Evolutionary conservation across 2,329 filamentous ascomycete species (phyloP), one percentile per base, ranked within the genome.

Genomic region (Penicillium sp.): DNA sequence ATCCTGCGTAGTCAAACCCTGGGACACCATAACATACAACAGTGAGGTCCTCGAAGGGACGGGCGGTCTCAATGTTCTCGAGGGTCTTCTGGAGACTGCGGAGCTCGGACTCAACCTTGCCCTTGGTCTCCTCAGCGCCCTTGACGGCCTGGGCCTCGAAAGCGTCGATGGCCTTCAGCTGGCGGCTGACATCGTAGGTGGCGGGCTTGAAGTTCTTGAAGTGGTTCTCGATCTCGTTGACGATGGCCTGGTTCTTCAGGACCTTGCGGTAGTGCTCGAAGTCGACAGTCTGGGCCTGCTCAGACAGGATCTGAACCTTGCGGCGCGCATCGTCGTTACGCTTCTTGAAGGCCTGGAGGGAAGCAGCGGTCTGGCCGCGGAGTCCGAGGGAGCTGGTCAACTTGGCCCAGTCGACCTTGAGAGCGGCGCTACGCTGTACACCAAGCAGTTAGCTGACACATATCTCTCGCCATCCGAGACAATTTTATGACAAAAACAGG

Each of bases 361-460:
- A 86, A 66, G 85, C 77, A 63, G 88, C 90, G 63, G 93, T 98
- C 78, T 89, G 87, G 72, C 93, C 93, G 74, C 88, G 88, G 73
- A 98, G 88, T 73, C 91, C 91, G 67, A 98, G 89, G 69, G 91
- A 94, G 76, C 81, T 83, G 75, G 85, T 85, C 69, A 98, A 83
- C 78, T 94, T 93, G 77, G 83, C 83, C 93, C 93, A 98, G 84
- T 98, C 93, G 81, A 98, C 83, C 83, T 97, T 98, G 76, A 94
- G 83, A 75, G 91, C 90, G 80, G 91, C 90, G 82, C 88, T 95
- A 82, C 89, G 87, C 91, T 97, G 65, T 66, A 26, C 38, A 35
- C 15, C 44, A 21, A 19, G 39, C 17, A 21, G 31, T n/a, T 29
- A n/a, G n/a, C n/a, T n/a, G n/a, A n/a, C n/a, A n/a, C n/a, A n/a